phyloP scores from a whole-genome alignment of 108 stramenopile species.

The Nitzschia sp. region DNA sequence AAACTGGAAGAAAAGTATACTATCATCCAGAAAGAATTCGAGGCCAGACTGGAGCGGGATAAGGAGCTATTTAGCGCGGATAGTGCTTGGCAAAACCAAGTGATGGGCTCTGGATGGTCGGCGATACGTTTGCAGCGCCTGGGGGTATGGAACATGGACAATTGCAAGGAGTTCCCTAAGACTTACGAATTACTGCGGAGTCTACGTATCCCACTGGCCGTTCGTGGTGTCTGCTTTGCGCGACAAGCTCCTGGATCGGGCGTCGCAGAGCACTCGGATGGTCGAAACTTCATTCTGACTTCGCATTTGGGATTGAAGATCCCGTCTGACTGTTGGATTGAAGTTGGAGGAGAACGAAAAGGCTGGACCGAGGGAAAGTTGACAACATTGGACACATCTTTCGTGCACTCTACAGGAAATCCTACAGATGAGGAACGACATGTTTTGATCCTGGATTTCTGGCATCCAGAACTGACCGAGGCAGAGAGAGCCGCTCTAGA shows the following conservation, averaged over 20 bases:
- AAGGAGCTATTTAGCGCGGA: constrained; percentile 57
- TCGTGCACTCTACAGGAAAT: constrained; percentile 90
- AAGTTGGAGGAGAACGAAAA: constrained; percentile 70
- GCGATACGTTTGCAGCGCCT: constrained; percentile 88
- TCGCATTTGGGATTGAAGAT: constrained; percentile 84
- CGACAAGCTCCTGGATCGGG: constrained; percentile 82
- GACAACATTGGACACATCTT: constrained; percentile 87
- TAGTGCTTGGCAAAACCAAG: constrained; percentile 82
- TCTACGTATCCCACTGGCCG: constrained; percentile 89
- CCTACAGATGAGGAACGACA: constrained; percentile 79
- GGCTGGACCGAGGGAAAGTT: constrained; percentile 79
- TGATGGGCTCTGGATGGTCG: constrained; percentile 93
- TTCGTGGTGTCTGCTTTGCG: constrained; percentile 94
- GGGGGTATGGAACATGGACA: constrained; percentile 89
- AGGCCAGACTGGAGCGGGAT: constrained; percentile 47
- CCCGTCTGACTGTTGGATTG: constrained; percentile 80
- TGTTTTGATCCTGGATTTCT: constrained; percentile 93
- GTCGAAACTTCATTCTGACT: constrained; percentile 93
- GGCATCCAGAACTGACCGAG: constrained; percentile 90
- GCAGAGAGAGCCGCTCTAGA: constrained; percentile 77
- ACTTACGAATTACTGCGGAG: constrained; percentile 74
- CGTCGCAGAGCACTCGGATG: constrained; percentile 87
- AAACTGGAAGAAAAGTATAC: constrained; percentile 70
- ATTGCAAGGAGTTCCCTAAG: constrained; percentile 81
- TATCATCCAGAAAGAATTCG: constrained; percentile 83